Base-by-base conservation (phyloP, 345 rosid species). In the Ailanthus altissimus region DNA sequence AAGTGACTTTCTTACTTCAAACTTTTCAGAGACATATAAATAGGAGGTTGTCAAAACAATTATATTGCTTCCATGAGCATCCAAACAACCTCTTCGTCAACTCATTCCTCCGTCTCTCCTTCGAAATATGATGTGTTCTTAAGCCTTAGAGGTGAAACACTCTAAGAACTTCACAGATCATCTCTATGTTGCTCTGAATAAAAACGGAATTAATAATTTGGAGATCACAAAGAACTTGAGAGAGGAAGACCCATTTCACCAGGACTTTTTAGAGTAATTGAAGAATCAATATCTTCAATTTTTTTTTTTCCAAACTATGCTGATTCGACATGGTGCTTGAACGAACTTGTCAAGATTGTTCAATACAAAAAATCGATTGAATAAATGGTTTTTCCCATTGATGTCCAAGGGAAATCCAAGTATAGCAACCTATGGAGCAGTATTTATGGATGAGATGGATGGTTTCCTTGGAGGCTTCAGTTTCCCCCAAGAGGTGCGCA, bases 121-220 rank as follows among this genome's bases (percentile, higher is more conserved):
- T 60, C 40, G 65, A 60, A 2, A 26, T 60, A 60, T 60, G 65
- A 60, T 60, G 65, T 60, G 20, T 60, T 28, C 65, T 60, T 60
- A 28, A 60, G 42, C 40, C 28, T 60, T 16, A 60, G 65, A 60
- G 65, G 42, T 13, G 42, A 60, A 40, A 60, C 42, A 60, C 65
- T 3, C 42, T 0, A 60, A 28, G 5, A 60, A 60, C 18, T 60
- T 60, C 65, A 60, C 42, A 6, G 65, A 60, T 15, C 42, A 60
- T 28, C 38, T 60, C 8, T 60, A 60, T 13, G 40, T 40, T 26
- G 65, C 65, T 4, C 28, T 60, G n/a, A 15, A 28, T 14, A 8
- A 28, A 28, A 14, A 28, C 13, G 65, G 65, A 60, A 28, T 60
- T 14, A 60, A 13, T 28, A 40, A 6, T 60, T 60, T 7, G 28